Base-by-base conservation (phyloP, 1,139 yeast genomes). In the Suhomyces yuchorum region DNA sequence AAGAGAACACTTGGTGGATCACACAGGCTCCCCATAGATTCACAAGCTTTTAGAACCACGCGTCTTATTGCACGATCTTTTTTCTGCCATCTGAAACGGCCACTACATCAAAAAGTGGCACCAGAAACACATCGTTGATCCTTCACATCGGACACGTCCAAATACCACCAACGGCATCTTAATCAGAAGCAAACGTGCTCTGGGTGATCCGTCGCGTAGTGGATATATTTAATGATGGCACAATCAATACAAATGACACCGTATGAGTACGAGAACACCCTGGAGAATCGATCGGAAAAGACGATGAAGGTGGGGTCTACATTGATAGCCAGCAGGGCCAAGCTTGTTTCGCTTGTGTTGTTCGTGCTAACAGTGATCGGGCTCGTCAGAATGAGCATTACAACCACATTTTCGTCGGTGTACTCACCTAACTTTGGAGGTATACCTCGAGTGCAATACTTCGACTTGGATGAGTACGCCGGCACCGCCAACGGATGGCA, bases 401-500 rank as follows among this genome's bases (percentile, higher is more conserved):
- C 37, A 4, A 12, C 36, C 9, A 8, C 43, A 15, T 34, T 46
- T 14, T 14, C 42, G 9, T 5, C 47, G 9, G 18, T 37, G 8
- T 55, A 56, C 40, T 40, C 53, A 2, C 70, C 71, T 14, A 55
- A 60, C 44, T 64, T 67, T 48, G 28, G 47, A 20, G 40, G 50
- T 18, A 52, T 59, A 15, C 53, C 59, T 1, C 59, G 59, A 18
- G 75, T 76, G 3, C 63, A 66, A 43, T 80, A 62, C 57, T 78
- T 70, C 53, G 85, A 81, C 56, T 68, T 81, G 53, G 70, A 58
- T 4, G 66, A 78, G 51, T 75, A 68, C 52, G 60, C 54, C 34
- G 82, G 83, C 1, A 56, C 70, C 7, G 63, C 71, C 3, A 70
- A 78, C 54, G 85, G 84, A 4, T 80, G 85, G 84, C 79, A 76